These are phyloP conservation scores for Tranzscheliella williamsii DNA, from an alignment of 1,284 basidiomycete species.

Conservation along the genomic window DNA sequence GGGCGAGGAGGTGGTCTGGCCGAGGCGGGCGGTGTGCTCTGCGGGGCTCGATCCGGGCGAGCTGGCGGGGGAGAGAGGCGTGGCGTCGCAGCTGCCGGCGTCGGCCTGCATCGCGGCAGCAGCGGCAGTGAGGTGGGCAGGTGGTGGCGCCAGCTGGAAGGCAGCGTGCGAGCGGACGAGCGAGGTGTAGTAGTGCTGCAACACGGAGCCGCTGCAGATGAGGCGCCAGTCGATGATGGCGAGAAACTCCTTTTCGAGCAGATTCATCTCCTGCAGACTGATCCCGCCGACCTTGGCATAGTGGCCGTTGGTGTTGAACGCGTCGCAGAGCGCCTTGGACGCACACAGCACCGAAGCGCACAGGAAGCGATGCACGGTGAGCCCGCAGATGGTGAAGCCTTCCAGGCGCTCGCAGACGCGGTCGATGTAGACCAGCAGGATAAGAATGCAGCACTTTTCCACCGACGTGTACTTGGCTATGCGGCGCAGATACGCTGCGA, in stretches of 20 bases:
- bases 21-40: no score
- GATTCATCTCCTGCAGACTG: constrained; percentile 57
- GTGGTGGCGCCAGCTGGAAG: constrained; percentile 9
- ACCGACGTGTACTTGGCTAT: constrained; percentile 59
- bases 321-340: constrained; percentile 58
- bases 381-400: constrained; percentile 58
- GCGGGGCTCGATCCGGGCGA: no score
- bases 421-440: constrained; percentile 60
- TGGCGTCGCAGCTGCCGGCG: no score
- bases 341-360: constrained; percentile 59
- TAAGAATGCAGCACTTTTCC: constrained; percentile 57
- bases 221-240: constrained; percentile 58
- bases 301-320: constrained; percentile 59
- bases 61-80: no score
- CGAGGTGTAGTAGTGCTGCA: constrained; percentile 59
- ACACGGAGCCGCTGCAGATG: constrained; percentile 44
- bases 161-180: constrained; percentile 49
- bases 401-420: constrained; percentile 55
- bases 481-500: constrained; percentile 54
- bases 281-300: constrained; percentile 59
- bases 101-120: no score
- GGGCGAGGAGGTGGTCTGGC: no score
- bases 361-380: constrained; percentile 59
- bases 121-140: no score
- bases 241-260: constrained; percentile 60